Evolutionary conservation across 306 rosid genomes (phyloP).

Genomic region (Fragaria iinumae): DNA sequence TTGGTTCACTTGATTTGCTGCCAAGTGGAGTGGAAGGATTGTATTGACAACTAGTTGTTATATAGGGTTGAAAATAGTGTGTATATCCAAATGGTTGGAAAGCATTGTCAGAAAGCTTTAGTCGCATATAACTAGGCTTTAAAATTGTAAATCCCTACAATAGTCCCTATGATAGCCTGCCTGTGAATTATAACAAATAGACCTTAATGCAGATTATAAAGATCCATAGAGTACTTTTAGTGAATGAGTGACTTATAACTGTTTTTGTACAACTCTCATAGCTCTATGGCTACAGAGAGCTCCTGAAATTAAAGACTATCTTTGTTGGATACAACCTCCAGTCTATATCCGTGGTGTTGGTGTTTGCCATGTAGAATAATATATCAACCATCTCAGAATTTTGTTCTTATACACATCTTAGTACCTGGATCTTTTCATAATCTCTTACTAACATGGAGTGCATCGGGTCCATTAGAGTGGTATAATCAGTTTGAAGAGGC

Average conservation of each 20-base stretch:
- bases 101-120: too few relatives aligned
- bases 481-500: background rate
- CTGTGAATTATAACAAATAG: too few relatives aligned
- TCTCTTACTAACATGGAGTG: background rate
- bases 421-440: background rate
- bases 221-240: background rate
- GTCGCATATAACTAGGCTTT: too few relatives aligned
- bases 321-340: background rate
- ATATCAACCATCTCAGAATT: background rate
- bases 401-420: too few relatives aligned
- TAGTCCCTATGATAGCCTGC: too few relatives aligned
- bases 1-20: too few relatives aligned
- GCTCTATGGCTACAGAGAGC: background rate
- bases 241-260: background rate
- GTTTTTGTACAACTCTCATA: background rate
- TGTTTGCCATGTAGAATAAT: background rate
- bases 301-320: background rate
- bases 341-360: background rate
- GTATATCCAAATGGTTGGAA: too few relatives aligned
- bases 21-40: too few relatives aligned
- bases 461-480: background rate
- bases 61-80: too few relatives aligned
- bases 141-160: too few relatives aligned
- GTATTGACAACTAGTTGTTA: too few relatives aligned
- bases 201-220: too few relatives aligned